These are phyloP conservation scores for Colletotrichum tofieldiae DNA, from an alignment of 2,329 filamentous ascomycete genomes.

Conservation along the genomic window DNA sequence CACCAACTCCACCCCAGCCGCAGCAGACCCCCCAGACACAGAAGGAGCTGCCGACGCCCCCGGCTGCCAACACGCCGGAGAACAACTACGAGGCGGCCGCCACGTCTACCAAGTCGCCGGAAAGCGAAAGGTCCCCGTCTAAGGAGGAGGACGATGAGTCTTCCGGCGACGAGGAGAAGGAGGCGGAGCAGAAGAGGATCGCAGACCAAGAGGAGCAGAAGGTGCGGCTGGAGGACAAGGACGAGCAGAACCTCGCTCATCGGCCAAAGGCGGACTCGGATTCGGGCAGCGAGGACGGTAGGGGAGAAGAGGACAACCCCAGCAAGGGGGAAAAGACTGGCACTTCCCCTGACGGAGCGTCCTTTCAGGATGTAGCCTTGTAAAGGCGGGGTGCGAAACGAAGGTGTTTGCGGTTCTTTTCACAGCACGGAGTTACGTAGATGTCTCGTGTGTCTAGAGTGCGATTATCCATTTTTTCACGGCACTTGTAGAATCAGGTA, in stretches of 20 bases:
- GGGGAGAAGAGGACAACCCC: constrained; percentile 52
- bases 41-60: constrained; percentile 53
- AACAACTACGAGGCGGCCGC: constrained; percentile 47
- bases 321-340: constrained; percentile 56
- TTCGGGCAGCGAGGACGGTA: constrained; percentile 47
- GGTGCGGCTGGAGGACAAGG: constrained; percentile 68
- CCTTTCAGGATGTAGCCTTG: constrained; percentile 77
- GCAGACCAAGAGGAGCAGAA: constrained; percentile 67
- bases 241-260: constrained; percentile 68
- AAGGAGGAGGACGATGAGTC: constrained; percentile 48
- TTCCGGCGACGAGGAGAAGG: constrained; percentile 51
- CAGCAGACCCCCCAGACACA: constrained; percentile 46
- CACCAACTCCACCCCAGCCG: constrained; percentile 48
- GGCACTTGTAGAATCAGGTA: constrained; percentile 28
- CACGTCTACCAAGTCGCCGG: constrained; percentile 32
- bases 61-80: constrained; percentile 46
- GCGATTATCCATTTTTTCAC: constrained; percentile 32
- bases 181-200: constrained; percentile 56
- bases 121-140: constrained; percentile 43
- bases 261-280: constrained; percentile 55
- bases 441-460: constrained; percentile 31
- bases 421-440: constrained; percentile 39
- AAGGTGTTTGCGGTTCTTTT: constrained; percentile 17
- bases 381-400: constrained; percentile 52
- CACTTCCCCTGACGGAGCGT: constrained; percentile 68